A percentile compares a stretch with the other conserved stretches of the same genome.
Evolutionary conservation across 768 basidiomycete genomes (phyloP).

Genomic region (Hericium alpestre): DNA sequence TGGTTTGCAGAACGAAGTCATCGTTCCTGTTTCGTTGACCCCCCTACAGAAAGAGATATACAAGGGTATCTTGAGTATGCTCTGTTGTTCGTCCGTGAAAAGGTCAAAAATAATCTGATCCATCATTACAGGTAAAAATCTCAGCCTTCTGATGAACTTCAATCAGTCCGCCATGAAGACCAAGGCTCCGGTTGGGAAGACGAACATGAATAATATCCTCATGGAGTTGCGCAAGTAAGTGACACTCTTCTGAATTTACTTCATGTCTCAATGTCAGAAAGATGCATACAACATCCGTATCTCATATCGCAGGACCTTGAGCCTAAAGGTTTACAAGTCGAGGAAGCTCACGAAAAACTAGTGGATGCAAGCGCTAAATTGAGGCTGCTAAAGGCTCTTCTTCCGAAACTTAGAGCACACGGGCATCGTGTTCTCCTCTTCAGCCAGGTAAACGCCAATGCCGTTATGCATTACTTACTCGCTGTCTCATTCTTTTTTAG

Average conservation of each 20-base stretch:
- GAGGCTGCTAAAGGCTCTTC: conserved; percentile 58
- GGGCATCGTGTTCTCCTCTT: conserved; percentile 88
- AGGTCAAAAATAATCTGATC: conserved; percentile 3
- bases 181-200: conserved; percentile 32
- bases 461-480: background rate
- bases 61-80: conserved; percentile 67
- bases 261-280: conserved; percentile 18
- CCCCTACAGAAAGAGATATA: conserved; percentile 83
- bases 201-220: conserved; percentile 62
- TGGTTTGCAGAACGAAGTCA: conserved; percentile 65
- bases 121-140: conserved; percentile 47
- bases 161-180: conserved; percentile 28
- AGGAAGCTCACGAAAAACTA: conserved; percentile 66
- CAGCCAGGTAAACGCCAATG: conserved; percentile 56
- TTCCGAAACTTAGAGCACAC: conserved; percentile 75
- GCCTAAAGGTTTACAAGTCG: conserved; percentile 42
- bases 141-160: conserved; percentile 54
- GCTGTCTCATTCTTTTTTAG: conserved; percentile 27
- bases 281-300: conserved; percentile 89
- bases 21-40: conserved; percentile 83
- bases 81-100: background rate
- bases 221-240: conserved; percentile 83
- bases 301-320: conserved; percentile 75
- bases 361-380: conserved; percentile 83
- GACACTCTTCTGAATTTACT: background rate